Conservation (phyloP, 2,329 filamentous ascomycete genomes). For the Diaporthe capsici region DNA sequence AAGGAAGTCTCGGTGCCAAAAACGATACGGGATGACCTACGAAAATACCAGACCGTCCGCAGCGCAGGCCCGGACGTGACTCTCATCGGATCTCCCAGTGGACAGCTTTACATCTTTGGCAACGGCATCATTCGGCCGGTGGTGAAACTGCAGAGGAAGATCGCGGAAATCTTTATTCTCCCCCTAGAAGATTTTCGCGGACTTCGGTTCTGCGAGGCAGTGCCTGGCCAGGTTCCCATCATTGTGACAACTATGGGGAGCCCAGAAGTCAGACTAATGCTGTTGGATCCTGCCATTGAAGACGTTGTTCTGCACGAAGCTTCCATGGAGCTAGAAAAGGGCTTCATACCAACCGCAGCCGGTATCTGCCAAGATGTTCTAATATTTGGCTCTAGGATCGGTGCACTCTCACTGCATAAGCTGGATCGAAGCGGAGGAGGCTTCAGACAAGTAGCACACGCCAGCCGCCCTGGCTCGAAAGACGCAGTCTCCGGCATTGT, state of each 20-base stretch:
- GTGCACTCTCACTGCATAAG: slow-evolving; percentile 59
- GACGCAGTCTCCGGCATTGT: slow-evolving; percentile 80
- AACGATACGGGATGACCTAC: slow-evolving; percentile 54
- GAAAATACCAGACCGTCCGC: slow-evolving; percentile 63
- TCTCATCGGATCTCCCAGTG: slow-evolving; percentile 64
- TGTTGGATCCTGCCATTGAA: slow-evolving; percentile 52
- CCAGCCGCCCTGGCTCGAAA: slow-evolving; percentile 57
- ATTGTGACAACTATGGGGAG: slow-evolving; percentile 63
- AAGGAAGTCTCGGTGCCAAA: slow-evolving; percentile 56
- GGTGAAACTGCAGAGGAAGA: slow-evolving; percentile 60
- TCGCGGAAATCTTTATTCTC: slow-evolving; percentile 65
- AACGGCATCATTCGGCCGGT: slow-evolving; percentile 52
- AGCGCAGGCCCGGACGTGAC: slow-evolving; percentile 56
- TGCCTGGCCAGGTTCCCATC: slow-evolving; percentile 46
- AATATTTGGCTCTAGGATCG: slow-evolving; percentile 68
- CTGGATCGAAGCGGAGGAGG: slow-evolving; percentile 42
- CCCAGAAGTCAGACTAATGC: slow-evolving; percentile 59
- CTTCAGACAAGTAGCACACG: slow-evolving; percentile 50
- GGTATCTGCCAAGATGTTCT: slow-evolving; percentile 57
- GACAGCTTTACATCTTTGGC: slow-evolving; percentile 62
- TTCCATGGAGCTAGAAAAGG: slow-evolving; percentile 57
- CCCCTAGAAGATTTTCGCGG: slow-evolving; percentile 34
- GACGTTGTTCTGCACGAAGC: slow-evolving; percentile 47
- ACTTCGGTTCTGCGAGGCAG: not conserved
- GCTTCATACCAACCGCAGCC: slow-evolving; percentile 65